phyloP scores from a whole-genome alignment of 148 eudicot species.

The Bassia scoparia region DNA sequence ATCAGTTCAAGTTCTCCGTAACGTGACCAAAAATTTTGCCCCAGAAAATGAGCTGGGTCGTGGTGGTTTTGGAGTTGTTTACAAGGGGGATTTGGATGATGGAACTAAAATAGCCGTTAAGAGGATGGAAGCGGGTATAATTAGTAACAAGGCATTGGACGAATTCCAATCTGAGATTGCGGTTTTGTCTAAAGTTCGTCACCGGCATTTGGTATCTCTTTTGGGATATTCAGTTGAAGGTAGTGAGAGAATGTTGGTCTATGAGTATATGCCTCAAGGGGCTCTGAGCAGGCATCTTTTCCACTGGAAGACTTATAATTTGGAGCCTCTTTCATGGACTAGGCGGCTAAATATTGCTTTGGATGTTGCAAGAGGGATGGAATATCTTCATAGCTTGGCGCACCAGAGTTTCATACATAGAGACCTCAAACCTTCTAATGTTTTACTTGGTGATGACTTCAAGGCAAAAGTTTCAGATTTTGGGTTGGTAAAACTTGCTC shows the following conservation, averaged over 20 bases:
- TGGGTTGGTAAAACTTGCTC: slow-evolving; percentile 96
- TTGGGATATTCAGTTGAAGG: slow-evolving; percentile 74
- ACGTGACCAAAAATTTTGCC: slow-evolving; percentile 85
- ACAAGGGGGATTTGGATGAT: slow-evolving; percentile 92
- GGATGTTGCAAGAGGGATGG: slow-evolving; percentile 97
- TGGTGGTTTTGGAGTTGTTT: slow-evolving; percentile 97
- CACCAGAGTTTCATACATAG: slow-evolving; percentile 95
- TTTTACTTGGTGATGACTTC: slow-evolving; percentile 91
- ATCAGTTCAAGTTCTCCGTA: slow-evolving; percentile 87
- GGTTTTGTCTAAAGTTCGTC: slow-evolving; percentile 92
- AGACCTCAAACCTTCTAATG: slow-evolving; percentile 91
- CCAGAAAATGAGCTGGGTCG: slow-evolving; percentile 89
- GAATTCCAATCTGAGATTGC: slow-evolving; percentile 86
- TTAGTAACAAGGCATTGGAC: slow-evolving; percentile 76
- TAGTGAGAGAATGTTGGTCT: slow-evolving; percentile 77
- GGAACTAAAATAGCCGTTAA: slow-evolving; percentile 93
- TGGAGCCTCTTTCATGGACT: slow-evolving; percentile 96
- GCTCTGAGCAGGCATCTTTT: slow-evolving; percentile 91
- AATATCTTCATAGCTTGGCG: slow-evolving; percentile 82
- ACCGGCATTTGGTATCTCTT: slow-evolving; percentile 90
- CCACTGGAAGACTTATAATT: slow-evolving; percentile 67
- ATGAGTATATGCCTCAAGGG: slow-evolving; percentile 98
- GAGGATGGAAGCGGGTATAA: slow-evolving; percentile 83
- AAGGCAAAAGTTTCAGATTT: slow-evolving; percentile 91
- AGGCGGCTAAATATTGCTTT: slow-evolving; percentile 88